Evolutionary conservation across 176 grass and related monocot genomes (phyloP), one percentile per base, ranked within the genome.

Genomic region (Carex parvula): DNA sequence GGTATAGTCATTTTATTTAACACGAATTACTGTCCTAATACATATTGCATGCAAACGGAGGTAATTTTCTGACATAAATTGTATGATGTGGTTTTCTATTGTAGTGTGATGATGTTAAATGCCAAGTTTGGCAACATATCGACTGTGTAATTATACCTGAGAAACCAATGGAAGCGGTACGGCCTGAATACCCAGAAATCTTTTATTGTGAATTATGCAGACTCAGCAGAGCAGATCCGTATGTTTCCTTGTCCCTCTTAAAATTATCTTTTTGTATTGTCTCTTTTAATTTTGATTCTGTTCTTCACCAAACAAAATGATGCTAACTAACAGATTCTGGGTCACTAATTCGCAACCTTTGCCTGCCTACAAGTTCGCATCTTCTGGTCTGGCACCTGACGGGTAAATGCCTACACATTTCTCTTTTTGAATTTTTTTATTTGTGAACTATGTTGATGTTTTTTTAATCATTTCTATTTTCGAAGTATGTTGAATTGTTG

Each of bases 151-250:
- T n/a, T n/a, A n/a, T 99, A 86, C 89, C 89, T 81, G 93, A 99
- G 80, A 95, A 93, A 30, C 80, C 96, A 56, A 86, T 50, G 2
- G 93, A 99, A 81, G 84, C 82, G 79, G 85, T 70, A 82, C 71
- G 55, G 42, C 86, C 91, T 88, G 91, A 99, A 59, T 50, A 88
- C 62, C 89, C 93, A 24, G 56, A 68, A 30, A 61, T 57, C 20
- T 99, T 95, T 83, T 99, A 92, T 91, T 99, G 96, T 89, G 96
- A 95, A 95, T 73, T 92, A 61, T 99, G 96, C 81, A 83, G 93
- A 84, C 83, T 99, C 69, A 93, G 50, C 53, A 92, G 93, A 24
- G 96, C 96, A 60, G 96, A 99, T 64, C 96, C 96, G 96, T 99
- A 95, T 84, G 96, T 90, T 60, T 79, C 71, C 10, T 65, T 30